Conservation (phyloP, 164 flowering plant species). For the Liriodendron chinense region DNA sequence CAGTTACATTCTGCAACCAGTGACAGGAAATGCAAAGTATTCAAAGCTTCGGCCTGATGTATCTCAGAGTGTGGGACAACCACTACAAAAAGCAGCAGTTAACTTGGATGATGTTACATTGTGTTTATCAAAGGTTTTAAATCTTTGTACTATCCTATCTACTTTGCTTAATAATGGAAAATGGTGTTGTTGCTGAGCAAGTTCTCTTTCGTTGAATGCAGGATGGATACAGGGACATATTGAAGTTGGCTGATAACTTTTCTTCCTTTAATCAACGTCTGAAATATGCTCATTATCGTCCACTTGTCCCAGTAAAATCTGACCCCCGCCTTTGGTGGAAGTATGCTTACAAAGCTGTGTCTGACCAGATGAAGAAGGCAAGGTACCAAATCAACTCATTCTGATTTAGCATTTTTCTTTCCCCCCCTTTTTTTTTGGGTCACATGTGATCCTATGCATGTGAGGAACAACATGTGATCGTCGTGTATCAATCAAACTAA, state of each 20-base stretch:
- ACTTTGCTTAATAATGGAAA: not conserved
- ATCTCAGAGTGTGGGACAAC: slow-evolving; percentile 40
- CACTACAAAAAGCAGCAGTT: slow-evolving; percentile 74
- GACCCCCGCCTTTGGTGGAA: slow-evolving; percentile 90
- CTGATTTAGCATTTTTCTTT: not conserved
- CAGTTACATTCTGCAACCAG: slow-evolving; percentile 81
- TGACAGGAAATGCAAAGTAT: slow-evolving; percentile 89
- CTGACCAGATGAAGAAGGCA: slow-evolving; percentile 78
- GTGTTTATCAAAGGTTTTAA: slow-evolving; percentile 75
- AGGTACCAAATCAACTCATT: slow-evolving; percentile 43
- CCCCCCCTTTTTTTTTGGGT: not conserved
- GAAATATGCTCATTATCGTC: slow-evolving; percentile 90
- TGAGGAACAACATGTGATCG: not conserved
- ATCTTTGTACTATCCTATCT: not conserved
- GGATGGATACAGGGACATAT: slow-evolving; percentile 83
- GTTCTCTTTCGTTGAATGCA: slow-evolving; percentile 29
- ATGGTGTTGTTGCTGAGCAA: not conserved
- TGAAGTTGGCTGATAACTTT: slow-evolving; percentile 89
- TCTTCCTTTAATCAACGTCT: slow-evolving; percentile 83
- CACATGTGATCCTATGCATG: not conserved
- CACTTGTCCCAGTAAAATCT: slow-evolving; percentile 63
- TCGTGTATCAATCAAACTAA: too few species aligned
- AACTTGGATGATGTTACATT: slow-evolving; percentile 95
- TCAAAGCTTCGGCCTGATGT: slow-evolving; percentile 51
- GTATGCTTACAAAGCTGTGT: slow-evolving; percentile 72